A percentile compares a stretch with the other conserved stretches of the same genome.
These are phyloP conservation scores for Pseudocercospora eumusae DNA, from an alignment of 2,329 filamentous ascomycete genomes.

Conservation along the genomic window DNA sequence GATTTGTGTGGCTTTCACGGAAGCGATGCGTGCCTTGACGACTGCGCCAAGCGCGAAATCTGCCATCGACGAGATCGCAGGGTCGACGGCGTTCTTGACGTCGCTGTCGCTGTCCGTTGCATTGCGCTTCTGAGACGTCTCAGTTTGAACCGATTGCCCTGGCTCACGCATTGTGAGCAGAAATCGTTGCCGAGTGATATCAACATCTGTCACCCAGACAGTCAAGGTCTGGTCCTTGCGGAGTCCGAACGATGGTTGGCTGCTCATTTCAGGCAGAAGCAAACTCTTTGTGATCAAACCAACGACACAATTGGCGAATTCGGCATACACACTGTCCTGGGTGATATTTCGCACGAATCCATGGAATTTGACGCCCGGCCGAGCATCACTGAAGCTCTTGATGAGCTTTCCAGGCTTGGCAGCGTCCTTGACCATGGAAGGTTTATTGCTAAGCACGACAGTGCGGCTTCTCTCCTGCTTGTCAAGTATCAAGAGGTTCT, in stretches of 20 bases:
- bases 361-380: constrained; percentile 66
- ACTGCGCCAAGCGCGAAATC: constrained; percentile 73
- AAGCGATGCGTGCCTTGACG: constrained; percentile 75
- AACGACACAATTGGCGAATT: constrained; percentile 75
- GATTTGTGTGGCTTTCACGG: constrained; percentile 85
- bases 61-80: constrained; percentile 62
- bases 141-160: constrained; percentile 25
- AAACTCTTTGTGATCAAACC: constrained; percentile 79
- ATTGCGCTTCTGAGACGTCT: background rate
- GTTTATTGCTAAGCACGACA: constrained; percentile 78
- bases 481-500: constrained; percentile 80
- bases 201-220: constrained; percentile 70
- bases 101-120: constrained; percentile 21
- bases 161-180: constrained; percentile 59
- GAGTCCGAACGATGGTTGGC: constrained; percentile 74
- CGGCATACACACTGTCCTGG: constrained; percentile 78
- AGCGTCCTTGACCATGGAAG: constrained; percentile 70
- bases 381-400: constrained; percentile 69
- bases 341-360: constrained; percentile 88
- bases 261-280: constrained; percentile 68
- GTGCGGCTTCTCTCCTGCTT: constrained; percentile 77
- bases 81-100: constrained; percentile 64
- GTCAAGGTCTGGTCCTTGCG: constrained; percentile 73
- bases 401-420: constrained; percentile 71
- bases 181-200: constrained; percentile 70